Base-by-base conservation (phyloP, 805 yeast species). In the Saturnispora saitoi region DNA sequence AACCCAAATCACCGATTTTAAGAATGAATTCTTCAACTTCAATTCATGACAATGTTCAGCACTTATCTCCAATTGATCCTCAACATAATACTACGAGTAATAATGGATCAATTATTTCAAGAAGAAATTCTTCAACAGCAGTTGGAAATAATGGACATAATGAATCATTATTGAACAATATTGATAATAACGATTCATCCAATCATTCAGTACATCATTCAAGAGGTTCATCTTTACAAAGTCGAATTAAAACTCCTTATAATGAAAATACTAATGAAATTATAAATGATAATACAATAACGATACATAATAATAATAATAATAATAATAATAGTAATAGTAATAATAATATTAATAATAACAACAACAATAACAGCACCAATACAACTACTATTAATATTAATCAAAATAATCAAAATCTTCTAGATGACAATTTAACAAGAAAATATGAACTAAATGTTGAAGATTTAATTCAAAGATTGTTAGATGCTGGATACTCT, bases 401-500 rank as follows among this genome's bases (percentile, higher is more conserved):
- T 19, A 24, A 20, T 22, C 11, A 24, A 9, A 28, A 22, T 14
- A 24, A 26, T 26, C 42, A 39, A 26, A 19, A 22, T 15, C 9
- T 39, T 24, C 20, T 39, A 39, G 31, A 39, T 39, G 19, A 22
- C 29, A 54, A 34, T 47, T 17, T 11, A 34, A 19, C 38, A 17
- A 34, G 46, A 37, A 47, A 44, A 24, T 50, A 48, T 32, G 50
- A 58, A 32, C 39, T 63, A 24, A 60, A 90, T 62, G 75, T 93
- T 42, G 99, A 93, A 66, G 95, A 87, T 60, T 72, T 87, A 43
- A 93, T 93, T 52, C 97, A 90, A 69, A 72, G 95, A 57, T 73
- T 93, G 54, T 72, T 93, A 54, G 98, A 93, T 68, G 96, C 96
- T 0, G 99, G 98, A 9, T 93, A 93, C 67, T 78, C 90, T 11